These are phyloP conservation scores for Polyplosphaeria fusca DNA, from an alignment of 495 filamentous ascomycete species.

Conservation along the genomic window DNA sequence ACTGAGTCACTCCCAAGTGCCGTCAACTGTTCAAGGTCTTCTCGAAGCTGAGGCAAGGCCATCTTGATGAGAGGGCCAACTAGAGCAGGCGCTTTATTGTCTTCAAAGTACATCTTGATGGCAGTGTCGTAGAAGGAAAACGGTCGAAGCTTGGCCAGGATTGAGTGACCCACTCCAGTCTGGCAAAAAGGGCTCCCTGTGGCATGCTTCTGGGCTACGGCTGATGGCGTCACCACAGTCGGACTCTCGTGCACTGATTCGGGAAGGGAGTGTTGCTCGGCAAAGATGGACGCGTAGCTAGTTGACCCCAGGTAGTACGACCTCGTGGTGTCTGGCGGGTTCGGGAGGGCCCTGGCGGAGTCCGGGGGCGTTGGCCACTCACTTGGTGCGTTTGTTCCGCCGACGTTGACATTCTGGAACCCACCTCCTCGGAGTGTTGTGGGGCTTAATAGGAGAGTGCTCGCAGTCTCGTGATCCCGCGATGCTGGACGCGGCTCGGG, in stretches of 20 bases:
- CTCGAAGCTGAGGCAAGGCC: conserved; percentile 17
- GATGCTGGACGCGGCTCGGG: conserved; percentile 7
- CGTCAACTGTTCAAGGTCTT: conserved; percentile 19
- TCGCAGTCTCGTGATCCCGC: conserved; percentile 17
- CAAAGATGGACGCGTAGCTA: conserved; percentile 28
- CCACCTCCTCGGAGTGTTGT: background rate
- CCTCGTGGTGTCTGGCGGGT: background rate
- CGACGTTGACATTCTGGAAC: background rate
- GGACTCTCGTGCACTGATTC: conserved; percentile 21
- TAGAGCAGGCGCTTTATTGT: conserved; percentile 12
- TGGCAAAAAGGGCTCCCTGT: conserved; percentile 15
- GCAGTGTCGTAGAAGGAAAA: conserved; percentile 18
- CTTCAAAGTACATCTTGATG: conserved; percentile 19
- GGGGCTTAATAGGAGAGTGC: background rate
- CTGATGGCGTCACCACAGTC: background rate
- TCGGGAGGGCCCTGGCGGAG: conserved; percentile 4
- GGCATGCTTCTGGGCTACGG: background rate
- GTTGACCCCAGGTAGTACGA: conserved; percentile 26
- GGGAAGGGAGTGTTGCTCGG: conserved; percentile 20
- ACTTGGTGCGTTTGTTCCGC: no score
- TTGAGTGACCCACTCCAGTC: conserved; percentile 5
- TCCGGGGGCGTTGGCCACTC: conserved; percentile 19
- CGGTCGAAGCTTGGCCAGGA: conserved; percentile 16
- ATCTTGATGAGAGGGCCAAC: conserved; percentile 20
- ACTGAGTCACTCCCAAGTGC: background rate